Evolutionary conservation across 176 grass and related monocot species (phyloP), one percentile per base, ranked within the genome.

Genomic region (Aegilops bicornis): DNA sequence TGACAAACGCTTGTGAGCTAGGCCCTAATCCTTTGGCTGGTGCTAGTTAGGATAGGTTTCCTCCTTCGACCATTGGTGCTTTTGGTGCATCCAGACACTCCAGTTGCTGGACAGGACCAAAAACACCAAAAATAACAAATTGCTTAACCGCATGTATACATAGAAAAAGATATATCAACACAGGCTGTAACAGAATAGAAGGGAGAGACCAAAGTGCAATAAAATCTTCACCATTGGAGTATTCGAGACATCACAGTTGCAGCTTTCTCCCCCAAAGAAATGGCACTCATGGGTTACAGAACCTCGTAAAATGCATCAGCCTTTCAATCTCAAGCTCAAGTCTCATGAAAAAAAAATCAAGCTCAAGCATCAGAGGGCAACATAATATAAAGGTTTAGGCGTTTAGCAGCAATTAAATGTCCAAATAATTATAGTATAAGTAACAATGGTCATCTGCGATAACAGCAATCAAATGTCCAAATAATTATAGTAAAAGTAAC

Each of bases 391-490:
- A 84, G 14, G 71, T 59, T 77, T 19, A 19, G 50, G 50, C 50
- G 16, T 54, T 54, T 69, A 64, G 17, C 47, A 68, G 62, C 71
- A 90, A 64, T 67, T 63, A 66, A 74, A 71, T 50, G 43, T 22
- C 25, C 76, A 40, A 79, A 75, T 68, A 36, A 47, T 37, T 64
- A 20, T 40, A 10, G 61, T 33, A 43, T 30, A 64, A 42, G 37
- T 85, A 88, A 52, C 30, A 81, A 78, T 85, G 70, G 27, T 59
- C 72, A 78, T 77, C 2, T 69, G 29, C n/a, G 14, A 83, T 78
- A 58, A 14, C 50, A 69, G 37, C 64, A 90, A 66, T 62, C 19
- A 68, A 68, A 62, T 54, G 60, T 35, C 32, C 76, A 40, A 71
- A 75, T 62, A 47, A 60, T 50, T 56, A 31, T 32, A 14, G 60